These are phyloP conservation scores for Clonostachys sp. DNA, from an alignment of 2,329 filamentous ascomycete species.

Conservation along the genomic window DNA sequence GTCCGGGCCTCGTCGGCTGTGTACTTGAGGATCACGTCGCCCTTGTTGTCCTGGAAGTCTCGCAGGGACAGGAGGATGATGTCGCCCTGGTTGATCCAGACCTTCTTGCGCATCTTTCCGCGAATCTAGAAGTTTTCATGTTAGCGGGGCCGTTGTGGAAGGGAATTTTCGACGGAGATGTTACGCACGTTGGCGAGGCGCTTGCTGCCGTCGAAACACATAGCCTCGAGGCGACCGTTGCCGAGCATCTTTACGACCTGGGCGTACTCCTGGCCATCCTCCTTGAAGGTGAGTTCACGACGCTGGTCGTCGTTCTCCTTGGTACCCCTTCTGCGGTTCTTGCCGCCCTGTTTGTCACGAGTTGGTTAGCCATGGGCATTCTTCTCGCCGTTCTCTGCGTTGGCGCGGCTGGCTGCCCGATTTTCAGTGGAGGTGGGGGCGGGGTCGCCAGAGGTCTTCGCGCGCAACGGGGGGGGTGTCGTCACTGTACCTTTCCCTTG, in stretches of 20 bases:
- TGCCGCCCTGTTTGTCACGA: conserved; percentile 68
- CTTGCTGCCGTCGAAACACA: conserved; percentile 82
- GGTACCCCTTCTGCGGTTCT: conserved; percentile 97
- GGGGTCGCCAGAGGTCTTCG: conserved; percentile 1
- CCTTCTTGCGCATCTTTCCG: conserved; percentile 98
- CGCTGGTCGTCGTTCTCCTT: conserved; percentile 99
- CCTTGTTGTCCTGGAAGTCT: conserved; percentile 93
- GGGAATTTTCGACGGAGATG: neutral
- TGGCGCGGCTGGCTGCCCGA: neutral
- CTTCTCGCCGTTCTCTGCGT: neutral
- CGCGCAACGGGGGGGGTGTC: neutral
- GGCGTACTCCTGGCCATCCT: conserved; percentile 76
- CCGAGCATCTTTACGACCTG: conserved; percentile 81
- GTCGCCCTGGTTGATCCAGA: conserved; percentile 98
- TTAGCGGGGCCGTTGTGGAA: too few relatives aligned
- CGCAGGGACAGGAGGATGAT: conserved; percentile 85
- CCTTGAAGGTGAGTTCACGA: conserved; percentile 97
- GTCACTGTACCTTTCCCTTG: conserved; percentile 84
- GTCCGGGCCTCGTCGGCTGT: conserved; percentile 90
- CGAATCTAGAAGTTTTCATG: conserved; percentile 37
- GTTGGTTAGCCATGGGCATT: conserved; percentile 6
- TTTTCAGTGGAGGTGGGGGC: conserved; percentile 6
- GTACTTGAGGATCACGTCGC: conserved; percentile 97
- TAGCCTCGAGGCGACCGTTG: conserved; percentile 86
- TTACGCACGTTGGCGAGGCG: conserved; percentile 32